A percentile compares a stretch with the other conserved stretches of the same genome.
phyloP scores from a whole-genome alignment of 2,329 filamentous ascomycete species.

The Alternaria dauci region DNA sequence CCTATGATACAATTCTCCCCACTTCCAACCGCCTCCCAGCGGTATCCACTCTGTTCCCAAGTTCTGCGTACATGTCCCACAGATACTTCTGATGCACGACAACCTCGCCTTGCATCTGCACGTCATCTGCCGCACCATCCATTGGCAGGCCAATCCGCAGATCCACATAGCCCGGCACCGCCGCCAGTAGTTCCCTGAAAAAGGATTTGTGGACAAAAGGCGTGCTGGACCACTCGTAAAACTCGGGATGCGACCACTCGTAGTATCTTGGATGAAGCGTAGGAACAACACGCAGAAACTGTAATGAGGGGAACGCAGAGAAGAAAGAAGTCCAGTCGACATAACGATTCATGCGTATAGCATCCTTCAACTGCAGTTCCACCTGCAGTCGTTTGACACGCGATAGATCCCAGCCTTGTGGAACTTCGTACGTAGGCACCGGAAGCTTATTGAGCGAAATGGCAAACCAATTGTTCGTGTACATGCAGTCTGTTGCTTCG shows the following conservation, averaged over 20 bases:
- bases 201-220: conserved; percentile 44
- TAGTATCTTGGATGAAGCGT: conserved; percentile 40
- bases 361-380: conserved; percentile 43
- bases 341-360: conserved; percentile 43
- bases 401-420: conserved; percentile 36
- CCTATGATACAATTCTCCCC: conserved; percentile 1
- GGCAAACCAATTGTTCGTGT: conserved; percentile 41
- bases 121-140: conserved; percentile 13
- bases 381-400: conserved; percentile 37
- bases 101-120: conserved; percentile 27
- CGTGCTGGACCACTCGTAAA: conserved; percentile 29
- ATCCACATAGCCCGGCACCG: conserved; percentile 28
- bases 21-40: conserved; percentile 4
- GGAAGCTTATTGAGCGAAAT: conserved; percentile 39
- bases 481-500: conserved; percentile 39
- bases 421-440: conserved; percentile 29
- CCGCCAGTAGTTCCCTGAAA: conserved; percentile 36
- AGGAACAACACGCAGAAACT: conserved; percentile 36
- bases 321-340: conserved; percentile 43
- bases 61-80: conserved; percentile 34
- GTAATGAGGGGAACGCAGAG: conserved; percentile 28
- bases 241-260: conserved; percentile 39
- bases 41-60: conserved; percentile 11
- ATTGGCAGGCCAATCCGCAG: conserved; percentile 29
- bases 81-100: conserved; percentile 21